Evolutionary conservation across 495 filamentous ascomycete species (phyloP).

Genomic region (Xylaria palmicola): DNA sequence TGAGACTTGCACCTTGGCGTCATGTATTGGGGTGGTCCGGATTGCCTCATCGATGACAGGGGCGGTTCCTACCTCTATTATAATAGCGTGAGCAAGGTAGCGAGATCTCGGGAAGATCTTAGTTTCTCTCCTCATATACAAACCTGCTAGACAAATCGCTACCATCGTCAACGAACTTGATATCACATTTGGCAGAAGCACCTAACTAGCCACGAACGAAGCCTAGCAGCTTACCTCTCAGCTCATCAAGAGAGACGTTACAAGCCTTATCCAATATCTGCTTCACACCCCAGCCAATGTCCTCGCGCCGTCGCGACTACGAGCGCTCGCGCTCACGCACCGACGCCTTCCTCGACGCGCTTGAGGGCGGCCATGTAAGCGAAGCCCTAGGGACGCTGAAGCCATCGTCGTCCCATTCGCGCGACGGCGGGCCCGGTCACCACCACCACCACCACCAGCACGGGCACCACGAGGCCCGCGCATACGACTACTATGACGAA

Average conservation of each 20-base stretch:
- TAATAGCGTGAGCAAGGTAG: background rate
- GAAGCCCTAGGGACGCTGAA: conserved; percentile 8
- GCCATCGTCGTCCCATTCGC: background rate
- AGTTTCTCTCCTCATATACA: background rate
- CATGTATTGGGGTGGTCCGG: background rate
- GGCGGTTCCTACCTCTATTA: background rate
- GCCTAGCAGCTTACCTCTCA: too few relatives aligned
- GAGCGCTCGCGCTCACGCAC: conserved; percentile 12
- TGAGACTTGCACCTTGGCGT: background rate
- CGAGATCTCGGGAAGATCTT: background rate
- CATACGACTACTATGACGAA: conserved; percentile 3
- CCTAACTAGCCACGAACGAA: too few relatives aligned
- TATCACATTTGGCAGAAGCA: too few relatives aligned
- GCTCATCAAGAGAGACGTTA: background rate
- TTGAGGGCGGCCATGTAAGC: conserved; percentile 5
- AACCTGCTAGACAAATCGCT: background rate
- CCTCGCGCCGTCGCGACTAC: conserved; percentile 8
- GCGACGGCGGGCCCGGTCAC: too few relatives aligned
- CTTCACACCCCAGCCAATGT: background rate
- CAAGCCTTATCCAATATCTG: background rate
- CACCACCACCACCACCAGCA: background rate
- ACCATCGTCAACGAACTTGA: background rate
- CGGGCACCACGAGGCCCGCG: background rate
- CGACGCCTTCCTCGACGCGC: conserved; percentile 9
- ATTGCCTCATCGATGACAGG: background rate